phyloP scores from a whole-genome alignment of 352 stramenopile genomes.

The Phytophthora chlamydospora region DNA sequence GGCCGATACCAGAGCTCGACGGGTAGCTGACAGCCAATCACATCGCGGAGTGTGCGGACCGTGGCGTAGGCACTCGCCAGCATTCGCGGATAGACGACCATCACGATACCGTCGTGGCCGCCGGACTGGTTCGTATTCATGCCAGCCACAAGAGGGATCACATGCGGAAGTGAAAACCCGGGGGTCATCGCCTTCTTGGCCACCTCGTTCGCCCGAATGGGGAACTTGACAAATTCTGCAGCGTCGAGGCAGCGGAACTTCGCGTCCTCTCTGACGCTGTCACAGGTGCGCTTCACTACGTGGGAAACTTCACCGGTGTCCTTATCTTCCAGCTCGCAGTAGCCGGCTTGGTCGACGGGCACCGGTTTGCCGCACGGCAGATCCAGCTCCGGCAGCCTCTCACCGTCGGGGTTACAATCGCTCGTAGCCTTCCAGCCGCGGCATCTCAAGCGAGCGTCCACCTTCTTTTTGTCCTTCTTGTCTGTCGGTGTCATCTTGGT shows the following conservation, averaged over 20 bases:
- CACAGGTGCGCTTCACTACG: constrained; percentile 57
- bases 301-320: constrained; percentile 34
- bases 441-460: constrained; percentile 30
- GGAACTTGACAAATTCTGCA: constrained; percentile 68
- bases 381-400: constrained; percentile 18
- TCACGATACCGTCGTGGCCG: constrained; percentile 23
- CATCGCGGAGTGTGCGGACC: constrained; percentile 16
- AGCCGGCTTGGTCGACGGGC: constrained; percentile 40
- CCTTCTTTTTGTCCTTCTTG: constrained; percentile 25
- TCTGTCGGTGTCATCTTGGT: constrained; percentile 10
- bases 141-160: constrained; percentile 11
- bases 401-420: constrained; percentile 28
- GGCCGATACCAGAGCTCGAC: constrained; percentile 61
- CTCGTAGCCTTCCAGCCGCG: constrained; percentile 32
- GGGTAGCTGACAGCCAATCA: constrained; percentile 36
- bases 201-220: constrained; percentile 36
- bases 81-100: constrained; percentile 27
- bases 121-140: constrained; percentile 16
- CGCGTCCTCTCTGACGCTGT: constrained; percentile 48
- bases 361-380: constrained; percentile 23
- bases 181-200: constrained; percentile 29
- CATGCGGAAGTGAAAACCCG: constrained; percentile 18
- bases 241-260: constrained; percentile 59
- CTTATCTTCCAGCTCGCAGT: constrained; percentile 52
- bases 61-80: constrained; percentile 24